These are phyloP conservation scores for Globisporangium paddicum DNA, from an alignment of 352 stramenopile species.

Conservation along the genomic window DNA sequence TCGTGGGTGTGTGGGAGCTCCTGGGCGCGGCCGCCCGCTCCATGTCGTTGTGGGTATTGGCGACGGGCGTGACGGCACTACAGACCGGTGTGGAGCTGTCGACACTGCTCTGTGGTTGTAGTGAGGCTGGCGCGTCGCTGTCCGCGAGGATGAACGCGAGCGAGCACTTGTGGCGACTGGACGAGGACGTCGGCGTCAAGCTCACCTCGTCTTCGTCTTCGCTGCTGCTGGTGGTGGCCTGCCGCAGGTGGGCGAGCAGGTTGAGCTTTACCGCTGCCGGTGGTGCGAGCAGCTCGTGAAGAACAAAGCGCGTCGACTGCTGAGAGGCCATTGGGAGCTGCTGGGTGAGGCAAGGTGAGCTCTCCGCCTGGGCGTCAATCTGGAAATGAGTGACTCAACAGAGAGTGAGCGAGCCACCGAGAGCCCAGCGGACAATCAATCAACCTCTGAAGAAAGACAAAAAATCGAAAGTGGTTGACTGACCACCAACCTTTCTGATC, in stretches of 20 bases:
- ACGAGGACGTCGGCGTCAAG: constrained; percentile 7
- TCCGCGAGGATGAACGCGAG: constrained; percentile 45
- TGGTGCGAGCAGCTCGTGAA: not conserved
- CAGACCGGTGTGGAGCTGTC: not conserved
- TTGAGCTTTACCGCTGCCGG: not conserved
- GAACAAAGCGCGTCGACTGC: not conserved
- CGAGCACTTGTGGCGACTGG: constrained; percentile 39
- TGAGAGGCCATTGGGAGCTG: too few species aligned
- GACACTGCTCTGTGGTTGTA: not conserved
- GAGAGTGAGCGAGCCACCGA: too few species aligned
- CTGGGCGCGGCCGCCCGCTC: not conserved
- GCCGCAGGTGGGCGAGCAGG: not conserved
- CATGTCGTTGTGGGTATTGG: not conserved
- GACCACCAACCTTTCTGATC: too few species aligned
- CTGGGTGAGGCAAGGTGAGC: too few species aligned
- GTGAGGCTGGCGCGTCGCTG: constrained; percentile 16
- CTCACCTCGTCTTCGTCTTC: not conserved
- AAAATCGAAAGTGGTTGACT: too few species aligned
- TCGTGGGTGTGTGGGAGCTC: constrained; percentile 5
- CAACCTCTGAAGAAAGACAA: too few species aligned
- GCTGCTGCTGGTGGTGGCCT: not conserved
- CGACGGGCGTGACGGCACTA: constrained; percentile 13
- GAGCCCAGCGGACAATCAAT: too few species aligned
- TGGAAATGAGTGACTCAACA: too few species aligned
- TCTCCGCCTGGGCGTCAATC: too few species aligned